Evolutionary conservation across 371 early-diverging fungal genomes (phyloP), one percentile per base, ranked within the genome.

Genomic region (Cokeromyces recurvatus): DNA sequence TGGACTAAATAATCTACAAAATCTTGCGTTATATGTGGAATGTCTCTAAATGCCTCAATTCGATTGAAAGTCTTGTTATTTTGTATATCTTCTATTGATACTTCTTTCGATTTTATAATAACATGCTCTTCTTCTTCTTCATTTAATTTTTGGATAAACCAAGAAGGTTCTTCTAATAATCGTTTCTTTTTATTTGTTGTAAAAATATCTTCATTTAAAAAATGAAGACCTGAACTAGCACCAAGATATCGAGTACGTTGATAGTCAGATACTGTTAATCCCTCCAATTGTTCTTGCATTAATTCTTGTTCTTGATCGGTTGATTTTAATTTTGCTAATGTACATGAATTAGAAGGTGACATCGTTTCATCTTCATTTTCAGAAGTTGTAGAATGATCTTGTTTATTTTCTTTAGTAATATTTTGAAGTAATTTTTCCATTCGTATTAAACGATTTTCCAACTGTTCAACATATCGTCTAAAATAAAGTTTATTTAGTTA

Each of bases 131-230:
- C 66, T 15, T 55, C 51, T 8, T 70, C 68, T 4, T 59, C 48
- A 15, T 74, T 70, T 0, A 74, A 21, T 24, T 70, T 69, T 46
- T 74, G 66, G 0, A 68, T 40, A 46, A 64, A 55, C 62, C 58
- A 65, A 6, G 46, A 35, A 6, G 62, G 55, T 2, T 59, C 43
- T 9, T 55, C 35, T 0, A 41, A 35, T 9, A 64, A 14, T 4
- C 51, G 51, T 14, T 59, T 59, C n/a, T 48, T 42, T 37, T 51
- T 55, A 23, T 64, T 48, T 1, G 34, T 24, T 2, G 9, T 37
- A 17, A 59, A 37, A 1, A 66, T 20, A 11, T 43, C 49, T 12
- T 38, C 48, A 12, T 61, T 41, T 2, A 69, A 20, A 22, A 65
- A 44, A 31, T 67, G 70, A 10, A 67, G 38, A 2, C 69, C 70